Percentiles rank a stretch among this genome's conserved stretches.
Conservation (phyloP, 495 filamentous ascomycete species). For the Neurospora sp. region DNA sequence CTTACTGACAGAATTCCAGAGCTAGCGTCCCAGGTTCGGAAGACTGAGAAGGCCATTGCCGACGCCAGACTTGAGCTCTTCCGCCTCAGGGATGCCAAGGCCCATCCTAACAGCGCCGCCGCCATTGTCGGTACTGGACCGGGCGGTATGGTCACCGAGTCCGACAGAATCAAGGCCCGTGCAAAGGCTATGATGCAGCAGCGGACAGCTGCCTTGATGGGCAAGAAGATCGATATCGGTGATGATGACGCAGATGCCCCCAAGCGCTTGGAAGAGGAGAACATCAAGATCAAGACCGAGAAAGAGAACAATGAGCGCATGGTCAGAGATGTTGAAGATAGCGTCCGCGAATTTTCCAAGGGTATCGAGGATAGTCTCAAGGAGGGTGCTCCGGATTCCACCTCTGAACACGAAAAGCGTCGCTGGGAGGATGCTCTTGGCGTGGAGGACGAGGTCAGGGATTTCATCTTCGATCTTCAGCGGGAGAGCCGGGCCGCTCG, state of each 20-base stretch:
- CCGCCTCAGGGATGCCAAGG: constrained; percentile 85
- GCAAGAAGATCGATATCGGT: constrained; percentile 55
- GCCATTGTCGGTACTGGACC: constrained; percentile 88
- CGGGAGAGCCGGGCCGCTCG: constrained; percentile 67
- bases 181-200: constrained; percentile 99
- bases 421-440: constrained; percentile 96
- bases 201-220: constrained; percentile 82
- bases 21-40: constrained; percentile 82
- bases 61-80: constrained; percentile 92
- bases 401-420: constrained; percentile 74
- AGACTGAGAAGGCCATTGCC: constrained; percentile 82
- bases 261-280: constrained; percentile 81
- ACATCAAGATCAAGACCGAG: constrained; percentile 65
- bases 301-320: constrained; percentile 90
- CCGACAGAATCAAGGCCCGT: constrained; percentile 86
- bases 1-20: constrained; percentile 85
- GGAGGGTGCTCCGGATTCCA: constrained; percentile 58
- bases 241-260: constrained; percentile 67
- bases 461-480: constrained; percentile 95
- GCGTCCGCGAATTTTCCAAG: constrained; percentile 78
- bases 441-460: constrained; percentile 90
- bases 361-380: constrained; percentile 80
- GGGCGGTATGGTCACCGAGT: constrained; percentile 84
- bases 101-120: constrained; percentile 72
- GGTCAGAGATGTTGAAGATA: constrained; percentile 95